A percentile compares a stretch with the other conserved stretches of the same genome.
phyloP scores from a whole-genome alignment of 2,329 filamentous ascomycete genomes.

The Botrytis byssoidea region DNA sequence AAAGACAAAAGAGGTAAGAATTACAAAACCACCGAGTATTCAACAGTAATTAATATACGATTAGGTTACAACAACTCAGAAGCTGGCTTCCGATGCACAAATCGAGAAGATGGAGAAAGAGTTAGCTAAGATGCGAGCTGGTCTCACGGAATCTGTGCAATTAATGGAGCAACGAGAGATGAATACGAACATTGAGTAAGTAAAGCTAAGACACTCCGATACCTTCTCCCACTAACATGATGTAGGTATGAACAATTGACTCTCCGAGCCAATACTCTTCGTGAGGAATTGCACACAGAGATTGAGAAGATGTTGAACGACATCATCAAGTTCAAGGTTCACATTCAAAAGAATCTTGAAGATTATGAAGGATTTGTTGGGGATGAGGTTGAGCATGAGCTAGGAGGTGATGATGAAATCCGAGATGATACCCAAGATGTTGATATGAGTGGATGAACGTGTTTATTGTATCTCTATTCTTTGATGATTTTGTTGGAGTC shows the following conservation, averaged over 20 bases:
- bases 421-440: constrained; percentile 53
- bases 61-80: constrained; percentile 71
- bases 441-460: constrained; percentile 41
- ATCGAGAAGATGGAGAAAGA: constrained; percentile 99
- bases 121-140: constrained; percentile 85
- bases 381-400: constrained; percentile 85
- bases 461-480: not conserved
- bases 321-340: constrained; percentile 97
- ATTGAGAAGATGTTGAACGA: constrained; percentile 96
- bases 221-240: constrained; percentile 25
- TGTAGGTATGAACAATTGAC: constrained; percentile 84
- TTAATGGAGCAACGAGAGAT: constrained; percentile 93
- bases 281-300: constrained; percentile 97
- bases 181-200: constrained; percentile 92
- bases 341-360: constrained; percentile 87
- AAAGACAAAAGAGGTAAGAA: constrained; percentile 73
- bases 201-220: not conserved
- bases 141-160: constrained; percentile 81
- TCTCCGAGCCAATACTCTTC: constrained; percentile 75
- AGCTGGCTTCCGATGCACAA: constrained; percentile 84
- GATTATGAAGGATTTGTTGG: constrained; percentile 93
- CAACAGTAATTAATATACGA: constrained; percentile 22
- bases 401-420: constrained; percentile 60
- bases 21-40: not conserved
- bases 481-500: constrained; percentile 5